Conservation (phyloP, 1,284 basidiomycete species). For the Ustilago esculenta region DNA sequence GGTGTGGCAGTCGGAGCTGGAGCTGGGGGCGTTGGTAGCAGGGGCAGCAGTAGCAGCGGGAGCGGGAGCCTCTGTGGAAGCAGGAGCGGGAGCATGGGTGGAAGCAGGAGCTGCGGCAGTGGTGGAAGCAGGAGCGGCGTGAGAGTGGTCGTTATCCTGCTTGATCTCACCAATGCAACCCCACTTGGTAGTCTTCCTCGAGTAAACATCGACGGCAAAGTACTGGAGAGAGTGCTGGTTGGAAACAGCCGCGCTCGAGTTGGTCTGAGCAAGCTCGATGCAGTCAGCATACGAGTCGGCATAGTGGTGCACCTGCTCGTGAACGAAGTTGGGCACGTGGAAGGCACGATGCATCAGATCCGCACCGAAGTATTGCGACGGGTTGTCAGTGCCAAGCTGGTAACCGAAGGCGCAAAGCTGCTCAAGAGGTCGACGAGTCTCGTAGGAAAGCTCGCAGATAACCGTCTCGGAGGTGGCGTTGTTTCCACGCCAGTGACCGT, state of each 20-base stretch:
- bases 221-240: conserved; percentile 69
- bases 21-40: no score
- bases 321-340: conserved; percentile 67
- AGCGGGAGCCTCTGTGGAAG: no score
- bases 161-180: conserved; percentile 39
- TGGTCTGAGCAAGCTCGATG: conserved; percentile 67
- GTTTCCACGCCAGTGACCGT: conserved; percentile 69
- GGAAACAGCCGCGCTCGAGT: conserved; percentile 60
- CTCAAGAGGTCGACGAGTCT: conserved; percentile 33
- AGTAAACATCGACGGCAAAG: conserved; percentile 68
- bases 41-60: no score
- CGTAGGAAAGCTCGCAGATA: conserved; percentile 56
- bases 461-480: conserved; percentile 69
- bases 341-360: conserved; percentile 68
- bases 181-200: conserved; percentile 64
- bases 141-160: conserved; percentile 1
- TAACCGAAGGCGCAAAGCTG: conserved; percentile 66
- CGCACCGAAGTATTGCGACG: conserved; percentile 64
- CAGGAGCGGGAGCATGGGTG: no score
- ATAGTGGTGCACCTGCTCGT: conserved; percentile 66
- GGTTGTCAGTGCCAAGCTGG: conserved; percentile 60
- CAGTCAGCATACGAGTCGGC: conserved; percentile 65
- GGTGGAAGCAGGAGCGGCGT: no score
- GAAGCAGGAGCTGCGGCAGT: no score
- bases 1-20: conserved; percentile 28